phyloP scores from a whole-genome alignment of 1,284 basidiomycete genomes.

The Schizophyllum amplum region DNA sequence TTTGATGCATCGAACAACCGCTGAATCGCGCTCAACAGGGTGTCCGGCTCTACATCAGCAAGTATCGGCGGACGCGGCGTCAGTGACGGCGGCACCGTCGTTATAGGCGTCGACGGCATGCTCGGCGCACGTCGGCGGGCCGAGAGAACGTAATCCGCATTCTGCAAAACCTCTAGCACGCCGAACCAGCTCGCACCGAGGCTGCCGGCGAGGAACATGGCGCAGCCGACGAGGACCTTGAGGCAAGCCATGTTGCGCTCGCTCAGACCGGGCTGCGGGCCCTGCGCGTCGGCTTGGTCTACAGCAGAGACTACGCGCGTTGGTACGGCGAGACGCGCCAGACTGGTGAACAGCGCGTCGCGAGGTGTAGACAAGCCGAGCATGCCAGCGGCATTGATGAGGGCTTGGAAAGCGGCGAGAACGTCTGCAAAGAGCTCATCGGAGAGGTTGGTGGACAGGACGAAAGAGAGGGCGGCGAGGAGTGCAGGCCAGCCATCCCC shows the following conservation, averaged over 20 bases:
- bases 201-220: slow-evolving; percentile 77
- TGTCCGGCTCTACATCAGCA: slow-evolving; percentile 70
- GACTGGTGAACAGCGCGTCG: slow-evolving; percentile 86
- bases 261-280: slow-evolving; percentile 70
- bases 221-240: slow-evolving; percentile 73
- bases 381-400: slow-evolving; percentile 87
- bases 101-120: slow-evolving; percentile 13
- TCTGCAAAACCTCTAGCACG: slow-evolving; percentile 85
- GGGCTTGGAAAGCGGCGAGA: slow-evolving; percentile 72
- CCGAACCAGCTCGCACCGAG: slow-evolving; percentile 88
- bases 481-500: slow-evolving; percentile 85
- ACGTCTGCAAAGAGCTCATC: slow-evolving; percentile 85
- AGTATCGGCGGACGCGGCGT: slow-evolving; percentile 47
- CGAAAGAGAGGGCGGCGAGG: slow-evolving; percentile 82
- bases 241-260: slow-evolving; percentile 89
- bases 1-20: slow-evolving; percentile 79
- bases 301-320: slow-evolving; percentile 79
- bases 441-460: slow-evolving; percentile 83
- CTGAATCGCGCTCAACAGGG: slow-evolving; percentile 65
- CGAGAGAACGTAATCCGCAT: slow-evolving; percentile 84
- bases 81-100: slow-evolving; percentile 4
- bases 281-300: slow-evolving; percentile 60
- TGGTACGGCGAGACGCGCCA: slow-evolving; percentile 86
- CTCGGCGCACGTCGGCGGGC: slow-evolving; percentile 31
- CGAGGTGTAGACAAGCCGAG: slow-evolving; percentile 78